These are phyloP conservation scores for Talaromyces sp. DNA, from an alignment of 2,329 filamentous ascomycete genomes.

Conservation along the genomic window DNA sequence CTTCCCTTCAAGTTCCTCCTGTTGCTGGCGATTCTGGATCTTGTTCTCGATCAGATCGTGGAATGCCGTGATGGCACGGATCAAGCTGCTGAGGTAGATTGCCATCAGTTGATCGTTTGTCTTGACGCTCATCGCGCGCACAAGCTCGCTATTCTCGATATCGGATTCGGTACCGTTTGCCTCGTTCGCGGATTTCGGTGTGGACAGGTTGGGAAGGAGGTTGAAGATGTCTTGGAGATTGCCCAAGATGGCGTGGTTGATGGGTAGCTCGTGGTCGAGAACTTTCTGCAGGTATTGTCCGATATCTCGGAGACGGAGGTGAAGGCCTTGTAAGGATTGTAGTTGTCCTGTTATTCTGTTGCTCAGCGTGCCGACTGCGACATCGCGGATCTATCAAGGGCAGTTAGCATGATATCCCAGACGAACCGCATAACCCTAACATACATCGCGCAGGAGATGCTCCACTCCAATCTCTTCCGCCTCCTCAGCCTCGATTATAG, in stretches of 20 bases:
- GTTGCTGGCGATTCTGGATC: slow-evolving; percentile 96
- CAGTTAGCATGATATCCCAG: neutral
- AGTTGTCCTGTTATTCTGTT: slow-evolving; percentile 97
- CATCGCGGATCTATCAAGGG: slow-evolving; percentile 68
- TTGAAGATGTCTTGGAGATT: slow-evolving; percentile 99
- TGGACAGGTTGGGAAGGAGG: slow-evolving; percentile 89
- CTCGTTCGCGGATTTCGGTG: slow-evolving; percentile 62
- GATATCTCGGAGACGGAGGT: slow-evolving; percentile 91
- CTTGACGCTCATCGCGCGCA: slow-evolving; percentile 97
- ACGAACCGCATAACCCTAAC: too few species aligned
- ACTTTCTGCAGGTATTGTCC: slow-evolving; percentile 94
- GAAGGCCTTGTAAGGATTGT: slow-evolving; percentile 92
- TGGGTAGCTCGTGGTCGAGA: slow-evolving; percentile 81
- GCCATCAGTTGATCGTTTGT: slow-evolving; percentile 99
- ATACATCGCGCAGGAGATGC: slow-evolving; percentile 78
- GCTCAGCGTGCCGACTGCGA: slow-evolving; percentile 92
- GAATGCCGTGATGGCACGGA: slow-evolving; percentile 96
- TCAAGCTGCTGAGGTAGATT: slow-evolving; percentile 94
- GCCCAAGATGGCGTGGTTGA: slow-evolving; percentile 95
- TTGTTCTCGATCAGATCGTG: slow-evolving; percentile 99
- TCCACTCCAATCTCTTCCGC: slow-evolving; percentile 98
- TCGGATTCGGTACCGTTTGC: slow-evolving; percentile 37
- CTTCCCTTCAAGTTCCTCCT: slow-evolving; percentile 85
- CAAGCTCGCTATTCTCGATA: slow-evolving; percentile 72
- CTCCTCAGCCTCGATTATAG: slow-evolving; percentile 97